These are phyloP conservation scores for Xylariaceae sp. DNA, from an alignment of 2,329 filamentous ascomycete species.

Conservation along the genomic window DNA sequence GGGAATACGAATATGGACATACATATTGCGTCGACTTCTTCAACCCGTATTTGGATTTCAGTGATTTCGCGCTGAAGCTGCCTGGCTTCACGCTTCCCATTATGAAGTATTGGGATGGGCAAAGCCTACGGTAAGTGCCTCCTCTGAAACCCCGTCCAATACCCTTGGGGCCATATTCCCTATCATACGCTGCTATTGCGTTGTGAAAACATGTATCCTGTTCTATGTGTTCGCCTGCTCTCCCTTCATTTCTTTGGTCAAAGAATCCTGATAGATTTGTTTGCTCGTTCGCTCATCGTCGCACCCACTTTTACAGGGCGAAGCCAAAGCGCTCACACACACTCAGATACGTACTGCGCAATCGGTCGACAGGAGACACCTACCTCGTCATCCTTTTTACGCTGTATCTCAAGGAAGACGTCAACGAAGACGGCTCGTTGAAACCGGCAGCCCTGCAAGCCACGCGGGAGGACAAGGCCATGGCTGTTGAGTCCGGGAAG, in stretches of 20 bases:
- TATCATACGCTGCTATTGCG: no score
- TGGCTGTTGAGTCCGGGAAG: slow-evolving; percentile 19
- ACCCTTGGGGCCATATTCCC: no score
- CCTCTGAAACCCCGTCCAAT: no score
- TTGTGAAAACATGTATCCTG: no score
- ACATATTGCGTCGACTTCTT: slow-evolving; percentile 66
- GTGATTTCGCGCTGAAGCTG: slow-evolving; percentile 64
- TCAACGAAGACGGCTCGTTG: slow-evolving; percentile 54
- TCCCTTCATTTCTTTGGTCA: no score
- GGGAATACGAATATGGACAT: slow-evolving; percentile 51
- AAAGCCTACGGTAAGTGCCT: slow-evolving; percentile 70
- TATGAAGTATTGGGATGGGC: slow-evolving; percentile 76
- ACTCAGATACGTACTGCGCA: slow-evolving; percentile 88
- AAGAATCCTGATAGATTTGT: no score
- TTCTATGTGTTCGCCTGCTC: no score
- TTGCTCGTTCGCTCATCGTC: slow-evolving; percentile 28
- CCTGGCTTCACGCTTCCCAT: slow-evolving; percentile 71
- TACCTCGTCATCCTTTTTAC: slow-evolving; percentile 82
- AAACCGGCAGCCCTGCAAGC: slow-evolving; percentile 34
- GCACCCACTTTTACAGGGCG: slow-evolving; percentile 15
- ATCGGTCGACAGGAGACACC: slow-evolving; percentile 66
- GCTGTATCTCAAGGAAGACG: slow-evolving; percentile 64
- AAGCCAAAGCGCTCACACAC: slow-evolving; percentile 66
- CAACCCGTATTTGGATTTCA: slow-evolving; percentile 88
- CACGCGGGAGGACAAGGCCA: slow-evolving; percentile 28